Conservation (phyloP, 1,139 yeast genomes). For the Blastobotrys ciferrii region DNA sequence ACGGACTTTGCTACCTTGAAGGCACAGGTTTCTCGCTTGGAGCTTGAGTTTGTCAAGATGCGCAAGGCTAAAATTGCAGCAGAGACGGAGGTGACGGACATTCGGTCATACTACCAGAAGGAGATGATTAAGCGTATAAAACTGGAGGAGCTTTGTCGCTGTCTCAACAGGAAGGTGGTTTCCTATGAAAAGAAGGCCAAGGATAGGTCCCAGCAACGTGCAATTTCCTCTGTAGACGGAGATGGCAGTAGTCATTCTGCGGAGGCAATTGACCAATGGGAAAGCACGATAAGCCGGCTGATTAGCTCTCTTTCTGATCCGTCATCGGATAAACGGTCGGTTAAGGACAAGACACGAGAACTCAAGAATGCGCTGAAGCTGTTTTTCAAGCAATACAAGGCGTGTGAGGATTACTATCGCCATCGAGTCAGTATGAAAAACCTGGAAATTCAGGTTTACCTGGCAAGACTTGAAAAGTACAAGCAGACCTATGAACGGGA, state of each 20-base stretch:
- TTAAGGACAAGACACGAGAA: constrained; percentile 1
- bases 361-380: constrained; percentile 11
- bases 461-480: constrained; percentile 16
- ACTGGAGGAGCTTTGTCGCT: constrained; percentile 17
- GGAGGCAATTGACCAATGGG: constrained; percentile 1
- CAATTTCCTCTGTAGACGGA: not conserved
- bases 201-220: not conserved
- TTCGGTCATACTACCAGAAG: constrained; percentile 11
- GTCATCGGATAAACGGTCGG: not conserved
- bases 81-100: constrained; percentile 13
- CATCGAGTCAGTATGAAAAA: constrained; percentile 19
- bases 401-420: constrained; percentile 20
- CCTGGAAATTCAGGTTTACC: constrained; percentile 19
- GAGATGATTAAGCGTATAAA: constrained; percentile 17
- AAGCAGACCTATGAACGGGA: constrained; percentile 7
- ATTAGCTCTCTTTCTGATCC: not conserved
- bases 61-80: constrained; percentile 13
- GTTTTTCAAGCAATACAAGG: constrained; percentile 21
- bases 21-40: constrained; percentile 20
- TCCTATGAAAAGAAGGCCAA: constrained; percentile 7
- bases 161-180: constrained; percentile 12
- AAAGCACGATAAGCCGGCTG: not conserved
- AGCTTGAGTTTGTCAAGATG: constrained; percentile 19
- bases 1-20: constrained; percentile 13
- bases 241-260: not conserved